Conservation (phyloP, 345 rosid genomes). For the Raphanus sativus region DNA sequence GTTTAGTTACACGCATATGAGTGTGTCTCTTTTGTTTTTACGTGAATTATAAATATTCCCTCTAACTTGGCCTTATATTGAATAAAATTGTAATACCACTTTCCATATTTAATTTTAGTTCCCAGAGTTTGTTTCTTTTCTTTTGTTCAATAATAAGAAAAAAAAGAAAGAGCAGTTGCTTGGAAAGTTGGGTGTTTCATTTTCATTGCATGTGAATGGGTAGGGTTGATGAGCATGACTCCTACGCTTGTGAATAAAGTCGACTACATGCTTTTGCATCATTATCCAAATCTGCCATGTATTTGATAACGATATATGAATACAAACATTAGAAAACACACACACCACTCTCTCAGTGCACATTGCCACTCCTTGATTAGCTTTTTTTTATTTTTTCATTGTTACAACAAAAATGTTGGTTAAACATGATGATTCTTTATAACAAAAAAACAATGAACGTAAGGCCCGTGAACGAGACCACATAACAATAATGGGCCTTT, state of each 20-base stretch:
- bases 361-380: background rate
- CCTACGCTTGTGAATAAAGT: constrained; percentile 28
- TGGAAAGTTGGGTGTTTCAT: constrained; percentile 37
- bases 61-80: constrained; percentile 26
- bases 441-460: background rate
- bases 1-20: constrained; percentile 3
- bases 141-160: background rate
- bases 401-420: background rate
- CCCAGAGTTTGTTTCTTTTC: background rate
- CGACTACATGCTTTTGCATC: constrained; percentile 32
- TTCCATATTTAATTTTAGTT: constrained; percentile 5
- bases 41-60: constrained; percentile 36
- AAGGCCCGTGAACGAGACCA: constrained; percentile 1
- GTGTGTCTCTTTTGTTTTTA: constrained; percentile 31
- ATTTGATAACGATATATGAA: background rate
- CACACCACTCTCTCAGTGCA: background rate
- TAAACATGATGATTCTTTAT: background rate
- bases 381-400: background rate
- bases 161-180: constrained; percentile 14
- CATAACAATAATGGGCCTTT: background rate
- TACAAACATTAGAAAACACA: background rate
- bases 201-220: constrained; percentile 38
- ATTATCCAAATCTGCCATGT: constrained; percentile 28
- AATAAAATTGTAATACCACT: background rate
- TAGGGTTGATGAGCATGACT: constrained; percentile 33